Base-by-base conservation (phyloP, 2,329 filamentous ascomycete species). In the Cladosporium sp. region DNA sequence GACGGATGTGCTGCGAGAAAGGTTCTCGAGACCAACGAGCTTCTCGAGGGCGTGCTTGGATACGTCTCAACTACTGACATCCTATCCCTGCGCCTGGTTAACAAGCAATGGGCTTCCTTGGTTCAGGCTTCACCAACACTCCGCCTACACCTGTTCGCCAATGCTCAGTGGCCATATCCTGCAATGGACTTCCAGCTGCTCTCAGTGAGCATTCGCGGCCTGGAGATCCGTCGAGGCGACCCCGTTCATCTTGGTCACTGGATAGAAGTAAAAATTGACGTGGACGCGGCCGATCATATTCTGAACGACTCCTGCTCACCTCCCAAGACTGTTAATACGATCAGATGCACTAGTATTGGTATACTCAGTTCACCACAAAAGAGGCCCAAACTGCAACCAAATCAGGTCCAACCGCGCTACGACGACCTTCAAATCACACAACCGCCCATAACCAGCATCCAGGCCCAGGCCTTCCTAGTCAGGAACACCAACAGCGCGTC, bases 401-500 rank as follows among this genome's bases (percentile, higher is more conserved):
- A 37, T 37, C 34, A 13, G 9, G 10, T 7, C 34, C 10, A 18
- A 32, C 45, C 56, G 3, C 40, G 54, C 18, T 54, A 58, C 18
- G 43, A 56, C 34, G 54, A 59, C 34, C 53, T 64, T 5, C 49
- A 56, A 35, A 54, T 65, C 34, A 53, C 52, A 2, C 62, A 66
- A 43, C 63, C 63, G 31, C 63, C 63, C 3, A 18, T 61, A 2
- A 28, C 59, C 9, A 56, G 56, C 11, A 60, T 64, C 57, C 62
- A 63, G 40, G 63, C 62, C 57, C 62, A 63, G 40, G 61, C 58
- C 4, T 63, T 61, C 43, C 41, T 61, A 14, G 19, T 57, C 22
- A 44, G 10, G 8, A 13, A 28, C 9, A 33, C 18, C 22, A 13
- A 19, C 42, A 35, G 38, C 53, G 33, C 10, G 37, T 18, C 6